Percentiles rank a stretch among this genome's conserved stretches.
Conservation (phyloP, 2,329 filamentous ascomycete species). For the Hypoxylon sp. region DNA sequence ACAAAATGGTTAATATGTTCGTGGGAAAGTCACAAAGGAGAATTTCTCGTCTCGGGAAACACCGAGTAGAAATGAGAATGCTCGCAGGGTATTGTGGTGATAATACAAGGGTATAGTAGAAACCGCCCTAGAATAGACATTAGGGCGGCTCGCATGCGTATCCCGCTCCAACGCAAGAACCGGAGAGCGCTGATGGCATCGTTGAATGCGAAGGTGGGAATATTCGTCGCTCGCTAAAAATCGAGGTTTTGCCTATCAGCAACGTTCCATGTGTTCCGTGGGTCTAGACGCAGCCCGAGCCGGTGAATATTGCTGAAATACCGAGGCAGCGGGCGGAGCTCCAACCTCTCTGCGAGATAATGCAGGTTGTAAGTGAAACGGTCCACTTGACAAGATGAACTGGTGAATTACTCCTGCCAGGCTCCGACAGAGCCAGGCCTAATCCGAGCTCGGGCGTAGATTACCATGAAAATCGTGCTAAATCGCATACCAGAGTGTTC, state of each 20-base stretch:
- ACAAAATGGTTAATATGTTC: background rate
- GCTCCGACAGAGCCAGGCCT: conserved; percentile 4
- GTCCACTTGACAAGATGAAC: conserved; percentile 5
- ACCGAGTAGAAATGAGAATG: conserved; percentile 5
- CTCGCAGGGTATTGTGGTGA: conserved; percentile 30
- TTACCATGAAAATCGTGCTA: conserved; percentile 5
- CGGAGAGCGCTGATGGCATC: conserved; percentile 18
- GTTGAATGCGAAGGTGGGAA: conserved; percentile 18
- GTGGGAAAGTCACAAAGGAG: conserved; percentile 1
- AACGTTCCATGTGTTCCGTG: conserved; percentile 26
- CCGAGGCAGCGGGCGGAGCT: conserved; percentile 18
- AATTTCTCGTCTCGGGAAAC: conserved; percentile 2
- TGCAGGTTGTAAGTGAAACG: conserved; percentile 16
- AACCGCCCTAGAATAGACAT: conserved; percentile 11
- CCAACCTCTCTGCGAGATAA: conserved; percentile 32
- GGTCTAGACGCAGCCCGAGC: conserved; percentile 12
- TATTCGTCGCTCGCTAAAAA: conserved; percentile 11
- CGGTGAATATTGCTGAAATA: conserved; percentile 6
- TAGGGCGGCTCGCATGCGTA: conserved; percentile 4
- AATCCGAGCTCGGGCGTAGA: conserved; percentile 26
- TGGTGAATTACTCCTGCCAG: background rate
- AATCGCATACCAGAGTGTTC: conserved; percentile 21
- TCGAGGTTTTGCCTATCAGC: background rate
- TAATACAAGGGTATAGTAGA: conserved; percentile 5
- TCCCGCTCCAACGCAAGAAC: conserved; percentile 9